phyloP scores from a whole-genome alignment of 176 grass and related monocot species.

The Rhynchospora pubera region DNA sequence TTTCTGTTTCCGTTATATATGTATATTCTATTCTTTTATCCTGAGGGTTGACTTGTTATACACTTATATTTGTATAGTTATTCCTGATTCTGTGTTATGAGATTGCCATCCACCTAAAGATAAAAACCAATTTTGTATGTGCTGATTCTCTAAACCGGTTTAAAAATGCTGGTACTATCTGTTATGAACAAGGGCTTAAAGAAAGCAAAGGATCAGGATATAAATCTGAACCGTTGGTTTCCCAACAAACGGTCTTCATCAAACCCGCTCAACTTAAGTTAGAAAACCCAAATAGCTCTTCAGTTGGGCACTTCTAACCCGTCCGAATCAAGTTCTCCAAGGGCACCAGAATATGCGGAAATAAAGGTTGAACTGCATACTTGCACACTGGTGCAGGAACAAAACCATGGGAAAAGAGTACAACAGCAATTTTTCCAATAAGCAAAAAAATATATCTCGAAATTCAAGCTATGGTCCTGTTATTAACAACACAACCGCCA shows the following conservation, averaged over 20 bases:
- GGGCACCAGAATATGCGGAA: background rate
- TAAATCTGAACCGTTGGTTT: no score
- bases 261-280: background rate
- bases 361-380: background rate
- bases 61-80: no score
- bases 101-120: no score
- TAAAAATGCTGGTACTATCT: no score
- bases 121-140: no score
- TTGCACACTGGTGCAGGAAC: background rate
- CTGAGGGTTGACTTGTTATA: background rate
- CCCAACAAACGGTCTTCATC: background rate
- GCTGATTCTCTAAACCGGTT: no score
- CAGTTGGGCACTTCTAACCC: background rate
- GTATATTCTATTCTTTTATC: background rate
- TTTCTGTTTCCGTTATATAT: background rate
- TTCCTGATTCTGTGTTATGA: no score
- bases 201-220: no score
- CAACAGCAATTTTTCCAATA: background rate
- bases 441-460: background rate
- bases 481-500: constrained; percentile 8
- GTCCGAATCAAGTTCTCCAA: background rate
- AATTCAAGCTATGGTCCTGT: constrained; percentile 12
- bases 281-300: background rate
- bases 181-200: no score
- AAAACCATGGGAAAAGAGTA: background rate